phyloP scores from a whole-genome alignment of 202 grass and related monocot species.

The Elaeis oleifera region DNA sequence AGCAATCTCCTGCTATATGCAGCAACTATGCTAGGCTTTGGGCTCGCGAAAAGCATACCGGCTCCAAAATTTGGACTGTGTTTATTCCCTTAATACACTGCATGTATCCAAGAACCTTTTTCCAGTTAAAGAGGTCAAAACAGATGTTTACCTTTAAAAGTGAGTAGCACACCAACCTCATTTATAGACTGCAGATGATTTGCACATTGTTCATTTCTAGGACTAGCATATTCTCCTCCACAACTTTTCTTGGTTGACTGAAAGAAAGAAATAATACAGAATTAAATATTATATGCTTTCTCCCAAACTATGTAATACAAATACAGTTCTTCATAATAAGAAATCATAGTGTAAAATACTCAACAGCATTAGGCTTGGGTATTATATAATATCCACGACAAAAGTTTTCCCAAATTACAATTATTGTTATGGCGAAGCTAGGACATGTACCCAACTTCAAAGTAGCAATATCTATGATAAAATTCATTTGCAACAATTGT shows the following conservation, averaged over 20 bases:
- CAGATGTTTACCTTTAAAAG: background rate
- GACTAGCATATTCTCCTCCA: background rate
- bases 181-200: background rate
- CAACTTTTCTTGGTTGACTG: conserved; percentile 55
- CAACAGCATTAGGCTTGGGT: no score
- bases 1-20: conserved; percentile 1
- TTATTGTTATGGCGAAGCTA: no score
- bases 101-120: background rate
- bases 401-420: no score
- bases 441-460: no score
- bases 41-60: conserved; percentile 30
- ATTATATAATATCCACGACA: no score
- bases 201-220: conserved; percentile 1
- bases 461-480: no score
- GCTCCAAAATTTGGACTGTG: conserved; percentile 45
- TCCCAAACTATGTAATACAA: no score
- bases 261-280: background rate
- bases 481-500: no score
- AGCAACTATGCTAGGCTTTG: background rate
- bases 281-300: no score
- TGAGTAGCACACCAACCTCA: conserved; percentile 9
- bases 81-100: conserved; percentile 40
- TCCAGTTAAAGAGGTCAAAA: background rate
- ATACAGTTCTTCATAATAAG: no score
- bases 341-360: no score